Base-by-base conservation (phyloP, 495 filamentous ascomycete genomes). In the Lasiosphaeria ovina region DNA sequence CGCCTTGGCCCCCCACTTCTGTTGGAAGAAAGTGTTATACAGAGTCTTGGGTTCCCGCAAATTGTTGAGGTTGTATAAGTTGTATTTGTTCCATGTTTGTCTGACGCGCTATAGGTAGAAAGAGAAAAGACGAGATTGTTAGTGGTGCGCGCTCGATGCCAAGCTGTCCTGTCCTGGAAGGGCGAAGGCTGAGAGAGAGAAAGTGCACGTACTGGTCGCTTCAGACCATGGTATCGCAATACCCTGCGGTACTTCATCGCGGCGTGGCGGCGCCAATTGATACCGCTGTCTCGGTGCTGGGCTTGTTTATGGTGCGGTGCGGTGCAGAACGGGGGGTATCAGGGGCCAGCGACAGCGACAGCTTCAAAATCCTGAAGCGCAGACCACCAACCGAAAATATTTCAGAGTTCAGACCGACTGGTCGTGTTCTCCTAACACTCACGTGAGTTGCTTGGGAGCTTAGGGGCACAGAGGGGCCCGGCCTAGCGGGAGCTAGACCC, bases 71-170 rank as follows among this genome's bases (percentile, higher is more conserved):
- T 97, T 97, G 83, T 89, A 98, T 62, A 98, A 81, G 69, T 95
- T 97, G 81, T 91, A 93, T 76, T 96, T 96, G 78, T 91, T 95
- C 95, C 93, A 97, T 82, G 90, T 92, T 82, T 93, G 91, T 62
- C 94, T 89, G 74, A 97, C 69, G 89, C 91, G 94, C 94, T 97
- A 55, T 6, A 59, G 52, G 24, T n/a, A 24, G 52, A 40, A 34
- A 40, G 33, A 42, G 35, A 17, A 32, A 24, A 24, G 24, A 24
- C 24, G 24, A 24, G 24, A 24, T 24, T 24, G 24, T 24, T 24
- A 24, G 24, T 24, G 24, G 24, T 24, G 24, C 24, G 24, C 24
- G 24, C 24, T 24, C 24, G 24, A 24, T 24, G 24, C 38, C 38
- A 42, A 9, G 38, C 12, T 47, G 0, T n/a, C 44, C 12, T 14